These are phyloP conservation scores for Lecanoromycetidae sp. DNA, from an alignment of 2,329 filamentous ascomycete genomes.

Conservation along the genomic window DNA sequence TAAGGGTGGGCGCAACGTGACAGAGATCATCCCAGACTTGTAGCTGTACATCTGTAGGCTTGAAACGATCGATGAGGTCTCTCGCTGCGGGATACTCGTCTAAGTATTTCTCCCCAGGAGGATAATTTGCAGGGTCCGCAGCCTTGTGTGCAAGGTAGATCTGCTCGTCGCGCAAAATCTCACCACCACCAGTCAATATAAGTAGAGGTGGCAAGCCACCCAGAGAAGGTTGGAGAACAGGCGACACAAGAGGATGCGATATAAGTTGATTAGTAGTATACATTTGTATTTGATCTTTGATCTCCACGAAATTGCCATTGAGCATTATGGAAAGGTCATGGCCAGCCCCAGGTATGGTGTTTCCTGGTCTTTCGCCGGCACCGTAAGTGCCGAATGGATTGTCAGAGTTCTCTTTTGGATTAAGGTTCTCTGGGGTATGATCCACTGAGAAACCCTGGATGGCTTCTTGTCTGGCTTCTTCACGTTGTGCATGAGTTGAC, in stretches of 20 bases:
- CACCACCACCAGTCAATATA: conserved; percentile 76
- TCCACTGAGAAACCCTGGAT: conserved; percentile 27
- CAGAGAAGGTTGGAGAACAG: conserved; percentile 73
- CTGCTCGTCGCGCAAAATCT: conserved; percentile 85
- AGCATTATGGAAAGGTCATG: conserved; percentile 52
- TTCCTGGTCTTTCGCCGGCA: conserved; percentile 17
- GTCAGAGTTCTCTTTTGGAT: conserved; percentile 17
- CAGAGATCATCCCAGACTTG: conserved; percentile 96
- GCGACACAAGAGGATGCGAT: conserved; percentile 79
- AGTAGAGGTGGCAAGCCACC: conserved; percentile 81
- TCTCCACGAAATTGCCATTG: conserved; percentile 55
- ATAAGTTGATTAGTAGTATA: conserved; percentile 75
- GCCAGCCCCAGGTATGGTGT: conserved; percentile 24
- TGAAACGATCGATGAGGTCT: conserved; percentile 49
- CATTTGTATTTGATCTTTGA: conserved; percentile 89
- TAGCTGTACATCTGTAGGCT: conserved; percentile 80
- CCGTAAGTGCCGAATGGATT: conserved; percentile 13
- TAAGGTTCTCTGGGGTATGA: conserved; percentile 12
- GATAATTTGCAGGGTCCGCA: conserved; percentile 67
- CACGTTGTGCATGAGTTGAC: conserved; percentile 20
- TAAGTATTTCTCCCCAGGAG: conserved; percentile 52
- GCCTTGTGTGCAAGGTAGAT: conserved; percentile 93
- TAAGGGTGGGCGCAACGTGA: conserved; percentile 84
- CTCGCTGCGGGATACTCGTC: conserved; percentile 48
- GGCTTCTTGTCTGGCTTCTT: conserved; percentile 27